Evolutionary conservation across 2,329 filamentous ascomycete species (phyloP), one percentile per base, ranked within the genome.

Genomic region (Coniochaeta ligniaria): DNA sequence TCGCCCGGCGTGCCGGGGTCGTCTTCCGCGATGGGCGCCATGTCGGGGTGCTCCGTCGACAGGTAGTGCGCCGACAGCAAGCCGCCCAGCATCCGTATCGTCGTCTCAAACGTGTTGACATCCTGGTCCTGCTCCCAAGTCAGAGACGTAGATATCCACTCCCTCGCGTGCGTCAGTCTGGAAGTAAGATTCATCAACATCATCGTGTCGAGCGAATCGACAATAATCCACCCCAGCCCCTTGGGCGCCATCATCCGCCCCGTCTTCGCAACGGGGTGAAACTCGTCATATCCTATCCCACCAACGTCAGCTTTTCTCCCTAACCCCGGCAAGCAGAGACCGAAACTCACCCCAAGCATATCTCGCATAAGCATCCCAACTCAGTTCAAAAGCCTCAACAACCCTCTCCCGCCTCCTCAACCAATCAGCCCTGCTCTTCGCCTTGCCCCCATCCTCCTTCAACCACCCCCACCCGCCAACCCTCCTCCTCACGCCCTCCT

Each of bases 181-280:
- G 86, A 89, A 16, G 94, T 98, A 65, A 96, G 81, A 73, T 98
- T 98, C 95, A 99, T 99, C 63, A 99, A 80, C 78, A 99, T 99
- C 82, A 98, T 84, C 0, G 95, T 99, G 74, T 99, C 95, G 64
- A 99, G 79, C 14, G 94, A 87, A 76, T 99, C 95, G 61, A 99
- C 89, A 63, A 99, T 97, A 69, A 98, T 98, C 95, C 96, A 99
- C 33, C 95, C 95, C 75, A 99, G 82, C 28, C 94, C 95, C 63
- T 91, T 87, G 3, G 89, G 83, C 7, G 92, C 87, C 94, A 99
- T 98, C 68, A 95, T 87, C 58, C 80, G 81, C 57, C 92, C 91
- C 20, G 78, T 85, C 72, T 95, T 95, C 6, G 90, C 86, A 31
- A 94, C 76, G 1, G 95, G 95, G 67, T 91, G 86, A 72, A 90